phyloP scores from a whole-genome alignment of 208 protist genomes.

The Trypanosoma platydactyli region DNA sequence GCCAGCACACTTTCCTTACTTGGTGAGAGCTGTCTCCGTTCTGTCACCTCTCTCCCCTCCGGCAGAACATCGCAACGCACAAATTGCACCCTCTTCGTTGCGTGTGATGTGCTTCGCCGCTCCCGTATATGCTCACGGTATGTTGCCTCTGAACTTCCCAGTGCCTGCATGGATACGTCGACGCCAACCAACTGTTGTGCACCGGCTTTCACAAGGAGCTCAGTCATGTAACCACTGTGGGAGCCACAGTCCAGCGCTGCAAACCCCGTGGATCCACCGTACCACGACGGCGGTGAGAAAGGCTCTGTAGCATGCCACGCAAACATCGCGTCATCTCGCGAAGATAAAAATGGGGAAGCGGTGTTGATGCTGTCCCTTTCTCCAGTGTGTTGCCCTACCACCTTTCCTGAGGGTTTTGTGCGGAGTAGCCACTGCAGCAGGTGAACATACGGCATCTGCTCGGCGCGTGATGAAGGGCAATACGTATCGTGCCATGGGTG shows the following conservation, averaged over 20 bases:
- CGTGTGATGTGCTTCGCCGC: constrained; percentile 23
- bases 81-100: constrained; percentile 21
- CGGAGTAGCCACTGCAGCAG: constrained; percentile 74
- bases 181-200: constrained; percentile 46
- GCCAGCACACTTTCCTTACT: constrained; percentile 8
- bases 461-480: constrained; percentile 54
- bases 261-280: constrained; percentile 30
- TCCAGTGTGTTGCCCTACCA: not conserved
- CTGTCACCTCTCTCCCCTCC: not conserved
- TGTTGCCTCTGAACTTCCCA: constrained; percentile 67
- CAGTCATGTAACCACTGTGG: constrained; percentile 67
- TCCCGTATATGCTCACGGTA: constrained; percentile 58
- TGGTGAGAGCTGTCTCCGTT: not conserved
- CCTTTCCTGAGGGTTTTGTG: not conserved
- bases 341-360: not conserved
- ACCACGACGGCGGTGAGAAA: constrained; percentile 35
- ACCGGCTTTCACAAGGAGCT: constrained; percentile 69
- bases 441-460: constrained; percentile 81
- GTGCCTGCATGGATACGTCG: constrained; percentile 37
- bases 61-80: constrained; percentile 33
- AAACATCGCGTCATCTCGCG: constrained; percentile 33
- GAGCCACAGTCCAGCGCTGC: constrained; percentile 68
- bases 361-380: not conserved
- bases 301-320: constrained; percentile 43
- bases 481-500: constrained; percentile 71